Conservation (phyloP, 129 eudicot genomes). For the Centrapalus pauciflorus region DNA sequence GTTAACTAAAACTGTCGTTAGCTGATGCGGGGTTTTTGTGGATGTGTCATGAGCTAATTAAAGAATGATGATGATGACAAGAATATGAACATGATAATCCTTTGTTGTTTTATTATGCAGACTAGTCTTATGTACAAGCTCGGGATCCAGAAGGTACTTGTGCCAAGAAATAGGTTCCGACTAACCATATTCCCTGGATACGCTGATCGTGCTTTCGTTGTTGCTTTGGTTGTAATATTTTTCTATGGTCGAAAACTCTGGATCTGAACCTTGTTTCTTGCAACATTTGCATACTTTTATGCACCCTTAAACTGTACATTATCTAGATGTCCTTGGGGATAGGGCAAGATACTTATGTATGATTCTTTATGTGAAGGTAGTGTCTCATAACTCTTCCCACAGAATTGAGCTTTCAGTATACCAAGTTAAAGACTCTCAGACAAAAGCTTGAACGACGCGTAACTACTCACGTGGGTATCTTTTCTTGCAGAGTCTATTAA, state of each 20-base stretch:
- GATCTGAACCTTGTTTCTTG: conserved; percentile 26
- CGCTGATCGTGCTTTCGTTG: conserved; percentile 40
- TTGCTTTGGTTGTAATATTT: conserved; percentile 59
- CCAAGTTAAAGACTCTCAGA: no score
- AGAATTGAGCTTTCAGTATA: no score
- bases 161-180: conserved; percentile 71
- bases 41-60: not conserved
- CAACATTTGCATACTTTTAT: not conserved
- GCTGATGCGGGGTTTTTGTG: not conserved
- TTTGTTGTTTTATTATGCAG: conserved; percentile 37
- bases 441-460: no score
- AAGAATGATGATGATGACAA: not conserved
- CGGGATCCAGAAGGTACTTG: conserved; percentile 50
- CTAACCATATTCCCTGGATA: conserved; percentile 74
- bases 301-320: not conserved
- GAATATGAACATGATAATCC: not conserved
- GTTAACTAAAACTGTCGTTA: not conserved
- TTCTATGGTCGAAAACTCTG: conserved; percentile 74
- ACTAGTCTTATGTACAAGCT: conserved; percentile 92
- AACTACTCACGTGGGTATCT: no score
- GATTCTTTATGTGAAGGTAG: no score
- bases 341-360: no score
- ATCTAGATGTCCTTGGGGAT: not conserved
- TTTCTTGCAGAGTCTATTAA: no score
- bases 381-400: no score